Conservation (phyloP, 352 stramenopile species). For the Pythium angustatum region DNA sequence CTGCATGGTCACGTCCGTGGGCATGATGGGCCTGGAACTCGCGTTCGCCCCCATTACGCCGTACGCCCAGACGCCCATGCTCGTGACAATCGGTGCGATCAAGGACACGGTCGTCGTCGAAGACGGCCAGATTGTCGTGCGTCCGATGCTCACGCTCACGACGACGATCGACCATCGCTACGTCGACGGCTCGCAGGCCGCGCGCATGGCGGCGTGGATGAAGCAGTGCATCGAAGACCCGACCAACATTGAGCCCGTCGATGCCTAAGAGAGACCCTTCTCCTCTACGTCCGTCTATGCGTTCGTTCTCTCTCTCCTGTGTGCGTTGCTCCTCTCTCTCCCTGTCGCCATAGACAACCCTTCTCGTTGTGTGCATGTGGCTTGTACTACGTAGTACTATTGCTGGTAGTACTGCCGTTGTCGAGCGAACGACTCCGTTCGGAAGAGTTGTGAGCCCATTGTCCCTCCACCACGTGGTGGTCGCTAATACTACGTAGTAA, state of each 20-base stretch:
- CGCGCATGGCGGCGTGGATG: conserved; percentile 55
- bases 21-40: conserved; percentile 71
- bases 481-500: no score
- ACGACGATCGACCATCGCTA: conserved; percentile 76
- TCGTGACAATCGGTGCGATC: conserved; percentile 69
- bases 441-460: no score
- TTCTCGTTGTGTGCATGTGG: not conserved
- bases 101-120: conserved; percentile 64
- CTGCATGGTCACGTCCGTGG: conserved; percentile 72
- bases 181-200: conserved; percentile 60
- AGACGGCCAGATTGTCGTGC: conserved; percentile 56
- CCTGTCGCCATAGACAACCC: not conserved
- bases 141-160: conserved; percentile 64
- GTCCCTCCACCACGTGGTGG: no score
- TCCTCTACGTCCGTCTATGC: not conserved
- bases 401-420: no score
- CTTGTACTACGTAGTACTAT: no score
- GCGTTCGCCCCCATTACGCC: conserved; percentile 66
- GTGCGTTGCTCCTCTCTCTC: no score
- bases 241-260: conserved; percentile 44
- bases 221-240: conserved; percentile 58
- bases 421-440: no score
- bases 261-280: conserved; percentile 24
- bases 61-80: conserved; percentile 64
- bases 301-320: not conserved